Evolutionary conservation across 495 filamentous ascomycete species (phyloP).

Genomic region (Podospora pseudopauciseta): DNA sequence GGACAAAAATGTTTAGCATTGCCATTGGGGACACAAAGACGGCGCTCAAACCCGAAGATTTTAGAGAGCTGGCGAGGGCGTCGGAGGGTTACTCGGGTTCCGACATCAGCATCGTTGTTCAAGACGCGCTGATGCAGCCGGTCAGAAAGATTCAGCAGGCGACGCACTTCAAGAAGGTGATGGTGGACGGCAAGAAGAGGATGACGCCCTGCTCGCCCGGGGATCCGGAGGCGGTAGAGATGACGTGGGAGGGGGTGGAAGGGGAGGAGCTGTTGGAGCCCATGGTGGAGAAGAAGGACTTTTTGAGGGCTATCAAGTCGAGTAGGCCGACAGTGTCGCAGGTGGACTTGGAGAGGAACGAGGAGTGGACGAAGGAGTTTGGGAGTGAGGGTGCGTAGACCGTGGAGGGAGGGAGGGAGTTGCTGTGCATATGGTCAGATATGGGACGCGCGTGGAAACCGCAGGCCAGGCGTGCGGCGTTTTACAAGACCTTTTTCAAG

Average conservation of each 20-base stretch:
- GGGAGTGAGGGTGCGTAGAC: slow-evolving; percentile 75
- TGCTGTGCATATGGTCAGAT: not conserved
- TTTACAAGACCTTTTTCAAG: not conserved
- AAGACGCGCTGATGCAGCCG: slow-evolving; percentile 97
- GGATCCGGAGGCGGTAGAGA: slow-evolving; percentile 77
- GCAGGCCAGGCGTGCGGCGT: not conserved
- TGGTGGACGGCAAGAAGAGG: slow-evolving; percentile 66
- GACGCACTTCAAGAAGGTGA: slow-evolving; percentile 95
- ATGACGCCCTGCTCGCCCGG: slow-evolving; percentile 93
- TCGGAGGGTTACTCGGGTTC: slow-evolving; percentile 93
- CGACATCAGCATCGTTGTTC: slow-evolving; percentile 94
- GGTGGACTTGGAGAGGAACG: slow-evolving; percentile 76
- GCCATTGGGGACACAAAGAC: slow-evolving; percentile 88
- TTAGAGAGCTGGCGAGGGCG: slow-evolving; percentile 68
- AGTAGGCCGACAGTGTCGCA: slow-evolving; percentile 84
- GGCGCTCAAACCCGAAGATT: slow-evolving; percentile 75
- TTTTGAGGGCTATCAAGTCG: slow-evolving; percentile 84
- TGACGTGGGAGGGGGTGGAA: slow-evolving; percentile 87
- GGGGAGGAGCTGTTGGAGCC: slow-evolving; percentile 83
- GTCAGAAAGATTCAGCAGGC: slow-evolving; percentile 96
- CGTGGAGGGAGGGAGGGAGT: not conserved
- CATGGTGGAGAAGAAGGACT: slow-evolving; percentile 82
- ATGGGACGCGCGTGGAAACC: not conserved
- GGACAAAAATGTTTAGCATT: slow-evolving; percentile 96
- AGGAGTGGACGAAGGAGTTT: slow-evolving; percentile 95